Base-by-base conservation (phyloP, 768 basidiomycete species). In the Macrolepiota albuminosa region DNA sequence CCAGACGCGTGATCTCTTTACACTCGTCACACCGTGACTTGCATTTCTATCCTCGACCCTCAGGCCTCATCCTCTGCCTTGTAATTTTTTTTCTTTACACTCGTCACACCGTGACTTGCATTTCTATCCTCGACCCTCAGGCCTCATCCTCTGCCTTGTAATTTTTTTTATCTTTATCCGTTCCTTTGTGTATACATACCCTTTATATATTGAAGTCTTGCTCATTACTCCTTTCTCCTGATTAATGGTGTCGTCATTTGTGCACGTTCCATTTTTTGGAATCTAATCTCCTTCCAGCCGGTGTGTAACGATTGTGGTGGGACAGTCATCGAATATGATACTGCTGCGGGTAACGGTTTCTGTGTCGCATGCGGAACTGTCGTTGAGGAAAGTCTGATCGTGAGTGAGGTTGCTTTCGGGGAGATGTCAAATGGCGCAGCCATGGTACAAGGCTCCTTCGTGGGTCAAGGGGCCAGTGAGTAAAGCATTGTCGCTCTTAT, bases 381-480 rank as follows among this genome's bases (percentile, higher is more conserved):
- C 18, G 79, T 96, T 10, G 93, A 96, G 74, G 93, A 97, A 73
- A 95, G 93, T 68, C 85, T 89, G 2, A 94, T 98, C 61, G 93
- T 98, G 10, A 91, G 88, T 63, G 97, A 99, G 70, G 85, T 99
- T 57, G 86, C 87, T 1, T 99, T 99, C 66, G 93, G 94, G n/a
- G 97, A 99, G 78, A 90, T 91, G 4, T 83, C 89, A 11, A 82
- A 84, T 33, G 97, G 97, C 29, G 93, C 95, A 5, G 95, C 96
- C 1, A 92, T 98, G 80, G 95, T 97, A 1, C 91, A 95, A 68
- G 97, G 97, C 2, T 87, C 89, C 3, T 97, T 91, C 67, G 93
- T 99, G 13, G 91, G 84, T 0, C 89, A 92, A 67, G 91, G 93
- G 58, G 87, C 95, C 49, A 95, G 95, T 98, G 68, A 59, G 63